Base-by-base conservation (phyloP, 2,329 filamentous ascomycete genomes). In the Claviceps lovelessii region DNA sequence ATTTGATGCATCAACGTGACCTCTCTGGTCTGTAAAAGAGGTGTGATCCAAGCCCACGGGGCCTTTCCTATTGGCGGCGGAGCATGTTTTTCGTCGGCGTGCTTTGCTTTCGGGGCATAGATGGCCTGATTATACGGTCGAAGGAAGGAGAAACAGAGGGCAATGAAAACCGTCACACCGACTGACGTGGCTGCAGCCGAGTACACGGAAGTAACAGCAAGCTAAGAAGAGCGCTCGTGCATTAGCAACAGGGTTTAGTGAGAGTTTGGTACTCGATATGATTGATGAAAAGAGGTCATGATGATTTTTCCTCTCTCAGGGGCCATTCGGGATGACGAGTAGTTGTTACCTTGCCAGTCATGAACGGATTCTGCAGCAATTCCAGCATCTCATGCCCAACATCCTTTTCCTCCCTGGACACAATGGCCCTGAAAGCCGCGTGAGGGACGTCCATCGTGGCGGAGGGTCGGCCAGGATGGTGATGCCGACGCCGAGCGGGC, bases 71-170 rank as follows among this genome's bases (percentile, higher is more conserved):
- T 78, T 0, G 86, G 83, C 13, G 93, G 93, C 19, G 91, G 93
- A 10, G 87, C 81, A 72, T 95, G 90, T 69, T 86, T 89, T 61
- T 89, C 83, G 68, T 97, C 91, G 66, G 89, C 86, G 74, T 96
- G 85, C 68, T 95, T 95, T 51, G 94, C 76, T 67, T 94, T 91
- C 45, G 93, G 93, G 4, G 93, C 90, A 71, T 98, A 98, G 50
- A 98, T 88, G 61, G 91, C 80, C 55, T 85, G 86, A 69, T 97
- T 91, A 70, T 90, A 90, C 5, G 93, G 93, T 57, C 93, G 87
- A 54, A 97, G 76, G 62, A 96, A 74, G 58, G 89, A 95, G 76
- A 97, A 98, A 60, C 83, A 72, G 56, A 95, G 67, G 58, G 88
- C 84, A 61, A 95, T 84, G 61, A 83, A 75, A 58, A 79, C 64